phyloP scores from a whole-genome alignment of 2,329 filamentous ascomycete species.

The Apiospora phragmitis region DNA sequence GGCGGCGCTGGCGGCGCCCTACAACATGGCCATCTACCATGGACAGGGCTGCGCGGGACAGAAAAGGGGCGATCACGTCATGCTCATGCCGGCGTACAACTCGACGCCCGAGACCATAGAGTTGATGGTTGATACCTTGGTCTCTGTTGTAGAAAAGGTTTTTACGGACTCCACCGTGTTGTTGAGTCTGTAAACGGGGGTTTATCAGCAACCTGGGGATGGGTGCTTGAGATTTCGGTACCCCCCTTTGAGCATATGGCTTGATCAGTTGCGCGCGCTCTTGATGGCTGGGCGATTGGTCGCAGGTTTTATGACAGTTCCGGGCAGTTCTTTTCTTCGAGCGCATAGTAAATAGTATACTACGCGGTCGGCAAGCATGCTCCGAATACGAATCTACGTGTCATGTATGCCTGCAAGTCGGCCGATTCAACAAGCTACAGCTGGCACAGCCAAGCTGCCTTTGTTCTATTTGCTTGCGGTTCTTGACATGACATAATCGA shows the following conservation, averaged over 20 bases:
- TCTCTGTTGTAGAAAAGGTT: not conserved
- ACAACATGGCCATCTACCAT: slow-evolving; percentile 6
- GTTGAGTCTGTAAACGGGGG: not conserved
- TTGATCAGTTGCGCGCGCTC: not conserved
- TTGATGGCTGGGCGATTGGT: not conserved
- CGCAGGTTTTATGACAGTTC: not conserved
- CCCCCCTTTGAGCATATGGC: not conserved
- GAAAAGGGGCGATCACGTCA: slow-evolving; percentile 2
- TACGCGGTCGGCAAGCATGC: not conserved
- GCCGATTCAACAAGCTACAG: not conserved
- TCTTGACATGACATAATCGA: not conserved
- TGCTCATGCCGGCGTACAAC: slow-evolving; percentile 9
- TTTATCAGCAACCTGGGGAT: not conserved
- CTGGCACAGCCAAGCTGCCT: not conserved
- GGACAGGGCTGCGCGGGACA: slow-evolving; percentile 6
- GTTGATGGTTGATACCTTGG: not conserved
- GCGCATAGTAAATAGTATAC: not conserved
- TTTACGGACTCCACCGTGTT: not conserved
- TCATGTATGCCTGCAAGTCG: not conserved
- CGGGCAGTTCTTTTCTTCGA: not conserved
- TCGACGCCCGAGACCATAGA: not conserved
- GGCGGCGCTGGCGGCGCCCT: not conserved
- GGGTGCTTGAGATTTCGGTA: not conserved
- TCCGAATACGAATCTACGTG: not conserved
- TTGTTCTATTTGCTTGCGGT: not conserved